Evolutionary conservation across 2,329 filamentous ascomycete species (phyloP), one percentile per base, ranked within the genome.

Genomic region (Fusarium globosum): DNA sequence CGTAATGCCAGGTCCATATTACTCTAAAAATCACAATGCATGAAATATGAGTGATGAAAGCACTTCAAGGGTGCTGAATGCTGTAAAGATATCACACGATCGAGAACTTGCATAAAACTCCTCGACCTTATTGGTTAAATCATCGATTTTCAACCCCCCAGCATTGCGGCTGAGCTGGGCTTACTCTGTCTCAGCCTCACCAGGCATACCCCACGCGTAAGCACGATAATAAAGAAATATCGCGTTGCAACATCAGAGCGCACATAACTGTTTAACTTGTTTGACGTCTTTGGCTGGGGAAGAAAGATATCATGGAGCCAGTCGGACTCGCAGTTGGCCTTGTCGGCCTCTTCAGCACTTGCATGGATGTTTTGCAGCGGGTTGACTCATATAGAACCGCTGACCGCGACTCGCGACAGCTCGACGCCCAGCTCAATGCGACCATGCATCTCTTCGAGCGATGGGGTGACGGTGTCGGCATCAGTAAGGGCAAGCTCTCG

Each of bases 381-480:
- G 3, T 49, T 18, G 55, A 61, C 16, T 41, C 55, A 4, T 64
- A 64, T 23, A 51, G 36, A 30, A 61, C 55, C 3, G 61, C 30
- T 2, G 6, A 36, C 0, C 61, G 55, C 0, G 55, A 64, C 16
- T 61, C 36, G 0, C 23, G 55, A 7, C 43, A 35, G 1, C 61
- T 64, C 1, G 28, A 38, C 2, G 28, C 56, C 2, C 61, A 64
- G 1, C 43, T 61, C 1, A 36, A 49, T 3, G 43, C 36, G 5
- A 42, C 55, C 0, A 26, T 64, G 2, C 42, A 64, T 28, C 16
- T 61, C 0, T 49, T 61, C 0, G 38, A 61, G 4, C 9, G 30
- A 18, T 64, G 55, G 55, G 61, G 61, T 14, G 43, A 61, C 1
- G 36, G 38, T 7, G 38, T 64, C 4, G 61, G 61, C 0, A 49